A percentile compares a stretch with the other conserved stretches of the same genome.
Evolutionary conservation across 345 rosid species (phyloP).

Genomic region (Sisymbrium irio): DNA sequence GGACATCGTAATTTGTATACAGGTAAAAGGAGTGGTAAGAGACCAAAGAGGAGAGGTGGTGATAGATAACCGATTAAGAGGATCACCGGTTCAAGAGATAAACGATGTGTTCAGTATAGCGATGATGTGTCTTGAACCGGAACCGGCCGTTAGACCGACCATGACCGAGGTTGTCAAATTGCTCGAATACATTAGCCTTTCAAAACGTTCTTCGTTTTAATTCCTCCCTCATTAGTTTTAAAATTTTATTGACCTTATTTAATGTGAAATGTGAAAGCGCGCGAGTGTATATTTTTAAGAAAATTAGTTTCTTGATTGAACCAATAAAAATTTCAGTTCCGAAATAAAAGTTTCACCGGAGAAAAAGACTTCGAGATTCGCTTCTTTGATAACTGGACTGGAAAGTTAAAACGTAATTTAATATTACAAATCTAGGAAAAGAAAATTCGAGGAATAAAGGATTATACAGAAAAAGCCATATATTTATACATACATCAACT

Average conservation of each 20-base stretch:
- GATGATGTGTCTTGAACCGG: slow-evolving; percentile 76
- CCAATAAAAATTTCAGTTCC: slow-evolving; percentile 9
- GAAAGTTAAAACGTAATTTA: slow-evolving; percentile 6
- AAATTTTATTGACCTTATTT: not conserved
- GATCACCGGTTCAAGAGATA: slow-evolving; percentile 54
- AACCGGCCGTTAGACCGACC: slow-evolving; percentile 71
- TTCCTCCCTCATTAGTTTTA: not conserved
- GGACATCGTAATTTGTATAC: slow-evolving; percentile 13
- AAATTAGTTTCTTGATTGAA: slow-evolving; percentile 2
- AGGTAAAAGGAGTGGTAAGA: slow-evolving; percentile 73
- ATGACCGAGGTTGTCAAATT: slow-evolving; percentile 85
- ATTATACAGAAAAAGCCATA: not conserved
- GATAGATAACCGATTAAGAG: slow-evolving; percentile 54
- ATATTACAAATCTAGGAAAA: not conserved
- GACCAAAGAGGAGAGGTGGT: slow-evolving; percentile 63
- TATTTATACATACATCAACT: not conserved
- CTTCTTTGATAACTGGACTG: slow-evolving; percentile 22
- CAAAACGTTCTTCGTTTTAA: slow-evolving; percentile 28
- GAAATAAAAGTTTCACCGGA: slow-evolving; percentile 8
- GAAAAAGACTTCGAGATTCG: slow-evolving; percentile 31
- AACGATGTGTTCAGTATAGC: slow-evolving; percentile 56
- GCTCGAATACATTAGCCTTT: slow-evolving; percentile 54
- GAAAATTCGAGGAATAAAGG: not conserved
- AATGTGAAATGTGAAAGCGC: not conserved
- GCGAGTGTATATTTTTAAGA: not conserved